Percentiles rank a stretch among this genome's conserved stretches.
Conservation (phyloP, 2,329 filamentous ascomycete species). For the Cryphonectria parasitica region DNA sequence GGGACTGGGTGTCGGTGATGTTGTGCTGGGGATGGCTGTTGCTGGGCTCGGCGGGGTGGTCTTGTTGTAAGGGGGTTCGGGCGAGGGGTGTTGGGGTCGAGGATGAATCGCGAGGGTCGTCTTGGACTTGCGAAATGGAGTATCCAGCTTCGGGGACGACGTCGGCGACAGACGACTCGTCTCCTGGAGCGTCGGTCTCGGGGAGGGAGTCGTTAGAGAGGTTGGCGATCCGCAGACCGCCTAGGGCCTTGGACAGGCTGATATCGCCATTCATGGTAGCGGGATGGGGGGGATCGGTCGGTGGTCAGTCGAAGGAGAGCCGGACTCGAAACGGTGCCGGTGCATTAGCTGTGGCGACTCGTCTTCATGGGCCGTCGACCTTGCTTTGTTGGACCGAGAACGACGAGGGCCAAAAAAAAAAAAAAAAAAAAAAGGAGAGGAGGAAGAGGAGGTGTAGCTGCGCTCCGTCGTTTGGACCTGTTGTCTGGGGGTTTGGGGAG, state of each 20-base stretch:
- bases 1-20: slow-evolving; percentile 11
- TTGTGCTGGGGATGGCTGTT: slow-evolving; percentile 14
- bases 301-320: slow-evolving; percentile 20
- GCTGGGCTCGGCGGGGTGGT: slow-evolving; percentile 10
- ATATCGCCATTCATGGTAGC: slow-evolving; percentile 84
- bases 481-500: background rate
- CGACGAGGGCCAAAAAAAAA: slow-evolving; percentile 14
- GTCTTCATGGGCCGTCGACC: slow-evolving; percentile 18
- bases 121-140: slow-evolving; percentile 29
- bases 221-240: slow-evolving; percentile 95
- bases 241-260: slow-evolving; percentile 88
- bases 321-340: slow-evolving; percentile 25
- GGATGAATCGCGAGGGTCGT: slow-evolving; percentile 15
- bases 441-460: slow-evolving; percentile 22
- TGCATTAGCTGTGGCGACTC: slow-evolving; percentile 19
- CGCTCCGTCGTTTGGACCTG: slow-evolving; percentile 16
- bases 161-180: slow-evolving; percentile 40
- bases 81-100: slow-evolving; percentile 28
- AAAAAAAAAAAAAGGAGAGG: slow-evolving; percentile 14
- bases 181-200: slow-evolving; percentile 38
- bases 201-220: slow-evolving; percentile 70
- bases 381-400: background rate
- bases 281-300: slow-evolving; percentile 20
- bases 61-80: slow-evolving; percentile 24
- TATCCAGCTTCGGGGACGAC: slow-evolving; percentile 34